Base-by-base conservation (phyloP, 805 yeast species). In the Clavispora santaluciae region DNA sequence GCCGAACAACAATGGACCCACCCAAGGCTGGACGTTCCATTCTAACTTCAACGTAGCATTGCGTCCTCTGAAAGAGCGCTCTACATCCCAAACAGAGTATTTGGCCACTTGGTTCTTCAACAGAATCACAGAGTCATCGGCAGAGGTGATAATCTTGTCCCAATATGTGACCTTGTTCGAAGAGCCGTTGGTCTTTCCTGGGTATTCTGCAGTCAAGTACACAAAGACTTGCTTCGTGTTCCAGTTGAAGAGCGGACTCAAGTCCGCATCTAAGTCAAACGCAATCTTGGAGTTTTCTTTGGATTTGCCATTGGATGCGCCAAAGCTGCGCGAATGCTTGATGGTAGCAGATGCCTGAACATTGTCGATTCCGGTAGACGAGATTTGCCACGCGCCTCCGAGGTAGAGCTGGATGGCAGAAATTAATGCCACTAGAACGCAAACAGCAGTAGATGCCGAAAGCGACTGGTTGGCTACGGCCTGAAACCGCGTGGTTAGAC, bases 201-300 rank as follows among this genome's bases (percentile, higher is more conserved):
- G 68, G 54, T 90, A 90, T 56, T 87, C 91, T 1, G 95, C 95
- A 3, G 95, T 86, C 47, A 93, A 70, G 55, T 91, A 93, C 5
- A 83, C 86, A 55, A 93, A 91, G n/a, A 91, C 80, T 63, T 91
- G 98, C 59, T 91, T 91, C 10, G 99, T 93, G 64, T 91, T 93
- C 96, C 97, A 91, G 62, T 85, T 89, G 75, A 90, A 90, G 39
- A 93, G 71, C 2, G 87, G 81, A 1, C 86, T 59, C 46, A 91
- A 70, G 61, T 91, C 96, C 2, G 72, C 70, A 5, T 78, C 78
- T 35, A 93, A 65, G 58, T 87, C 95, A 55, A 93, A 89, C 10
- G 66, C 64, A 29, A 89, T 60, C 51, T 74, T 77, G 42, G 84
- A 72, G 58, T 87, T 87, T 56, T 90, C 95, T 64, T 83, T 89